Evolutionary conservation across 2,329 filamentous ascomycete species (phyloP), one percentile per base, ranked within the genome.

Genomic region (Epichloe amarillans): DNA sequence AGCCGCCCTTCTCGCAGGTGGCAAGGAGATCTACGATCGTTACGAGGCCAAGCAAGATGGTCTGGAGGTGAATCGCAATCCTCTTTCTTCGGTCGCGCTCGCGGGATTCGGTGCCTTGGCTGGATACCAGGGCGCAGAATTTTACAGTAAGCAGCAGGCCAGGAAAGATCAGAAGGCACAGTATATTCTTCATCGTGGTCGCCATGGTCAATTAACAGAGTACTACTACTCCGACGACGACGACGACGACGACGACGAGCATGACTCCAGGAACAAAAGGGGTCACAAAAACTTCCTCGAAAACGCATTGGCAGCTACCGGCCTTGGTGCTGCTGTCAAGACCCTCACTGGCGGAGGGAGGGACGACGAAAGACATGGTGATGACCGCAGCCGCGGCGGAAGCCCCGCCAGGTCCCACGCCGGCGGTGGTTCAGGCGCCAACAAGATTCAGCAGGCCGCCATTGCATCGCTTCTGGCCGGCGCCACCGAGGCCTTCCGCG

Each of bases 391-490:
- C 58, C 75, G 78, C 55, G 73, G 75, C 42, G 68, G 67, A 39
- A 69, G 67, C 53, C 65, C 62, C 43, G 58, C 61, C 19, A 68
- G 72, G 48, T 77, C 74, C 46, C 72, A 69, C 38, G 71, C 71
- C 35, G 40, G 30, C 15, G 52, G 46, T 19, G 72, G 72, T 40
- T 65, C 62, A 33, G 62, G 63, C 12, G 67, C 72, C 37, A 75
- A 72, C 59, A 86, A 86, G 59, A 79, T 88, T 45, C 82, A 89
- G 57, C 88, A 95, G 68, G 89, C 89, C 36, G 88, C 90, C 64
- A 91, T 93, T 72, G 90, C 91, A 36, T 93, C 90, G 19, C 74
- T 96, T 39, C 79, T 95, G 45, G 90, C 91, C 33, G 91, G 89
- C 60, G 91, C 90, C 40, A 86, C 89, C 50, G 90, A 96, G 67